Base-by-base conservation (phyloP, 768 basidiomycete genomes). In the Plicaturopsis crispa region DNA sequence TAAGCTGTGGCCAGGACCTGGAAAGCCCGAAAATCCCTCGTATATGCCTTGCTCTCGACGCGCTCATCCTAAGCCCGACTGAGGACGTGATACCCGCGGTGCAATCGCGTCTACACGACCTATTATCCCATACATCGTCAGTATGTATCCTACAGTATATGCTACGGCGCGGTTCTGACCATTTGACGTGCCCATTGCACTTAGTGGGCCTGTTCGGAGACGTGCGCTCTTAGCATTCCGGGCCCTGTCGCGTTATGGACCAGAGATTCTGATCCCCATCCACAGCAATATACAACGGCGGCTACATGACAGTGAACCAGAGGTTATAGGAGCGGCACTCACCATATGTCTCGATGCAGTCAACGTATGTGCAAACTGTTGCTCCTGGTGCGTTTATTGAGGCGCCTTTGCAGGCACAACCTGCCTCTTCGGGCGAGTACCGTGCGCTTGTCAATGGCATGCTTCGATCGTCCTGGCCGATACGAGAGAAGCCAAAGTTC, bases 1-100 rank as follows among this genome's bases (percentile, higher is more conserved):
- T 53, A n/a, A 50, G 14, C 18, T 10, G 10, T 31, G 14, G 17
- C 4, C 47, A 90, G 87, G 88, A 92, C 51, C 54, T 92, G 20
- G 84, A 87, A 55, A 75, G 74, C 36, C 44, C 64, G 3, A 60
- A 65, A 2, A 46, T 73, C 31, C 49, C 77, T 14, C 70, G 72
- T 11, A 78, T 88, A 41, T 81, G 75, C 46, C 68, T 89, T 23
- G 85, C 86, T 13, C 63, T 90, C 31, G 80, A 87, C 47, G 72
- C 70, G 33, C 65, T 90, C 31, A 76, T 80, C 40, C 64, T 70
- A 33, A 67, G 64, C 13, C 71, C 80, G 2, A 78, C 69, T 11
- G 72, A 75, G 48, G 79, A 85, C 43, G 70, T 84, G 35, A 70
- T 87, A 39, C 87, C 88, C 10, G 88, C 88, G 2, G 70, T 90